These are phyloP conservation scores for Protomyces lactucae-debilis DNA, from an alignment of 1,139 yeast species.

Conservation along the genomic window DNA sequence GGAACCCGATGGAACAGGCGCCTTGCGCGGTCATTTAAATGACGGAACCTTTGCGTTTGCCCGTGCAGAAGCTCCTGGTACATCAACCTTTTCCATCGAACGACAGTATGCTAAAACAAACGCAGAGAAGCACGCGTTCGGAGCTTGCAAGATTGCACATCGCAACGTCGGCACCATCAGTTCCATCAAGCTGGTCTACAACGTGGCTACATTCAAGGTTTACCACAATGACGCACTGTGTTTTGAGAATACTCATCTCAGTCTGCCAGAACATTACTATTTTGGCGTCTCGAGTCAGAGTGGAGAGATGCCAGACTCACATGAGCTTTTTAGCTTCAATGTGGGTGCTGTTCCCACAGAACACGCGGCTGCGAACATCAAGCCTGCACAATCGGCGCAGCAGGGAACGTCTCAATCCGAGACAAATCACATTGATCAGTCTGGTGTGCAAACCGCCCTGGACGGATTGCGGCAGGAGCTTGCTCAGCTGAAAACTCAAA, in stretches of 20 bases:
- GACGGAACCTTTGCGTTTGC: slow-evolving; percentile 37
- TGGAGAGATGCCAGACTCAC: slow-evolving; percentile 37
- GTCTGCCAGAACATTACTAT: slow-evolving; percentile 38
- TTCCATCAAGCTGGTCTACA: slow-evolving; percentile 34
- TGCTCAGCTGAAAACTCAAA: slow-evolving; percentile 1
- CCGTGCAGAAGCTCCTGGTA: slow-evolving; percentile 16
- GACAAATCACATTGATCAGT: not conserved
- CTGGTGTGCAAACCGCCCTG: not conserved
- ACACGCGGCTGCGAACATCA: not conserved
- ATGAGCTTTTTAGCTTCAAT: slow-evolving; percentile 19
- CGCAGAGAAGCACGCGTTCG: slow-evolving; percentile 37
- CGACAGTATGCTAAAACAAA: slow-evolving; percentile 23
- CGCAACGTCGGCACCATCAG: slow-evolving; percentile 39
- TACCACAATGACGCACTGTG: slow-evolving; percentile 42
- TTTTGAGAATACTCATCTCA: slow-evolving; percentile 39
- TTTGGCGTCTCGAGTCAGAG: slow-evolving; percentile 42
- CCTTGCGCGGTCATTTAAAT: slow-evolving; percentile 42
- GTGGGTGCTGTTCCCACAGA: not conserved
- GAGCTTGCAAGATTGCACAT: slow-evolving; percentile 40
- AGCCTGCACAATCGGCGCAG: not conserved
- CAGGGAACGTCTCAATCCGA: not conserved
- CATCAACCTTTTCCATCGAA: slow-evolving; percentile 12
- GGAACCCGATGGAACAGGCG: slow-evolving; percentile 34
- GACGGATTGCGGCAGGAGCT: slow-evolving; percentile 12
- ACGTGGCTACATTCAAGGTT: slow-evolving; percentile 32